Percentiles rank a stretch among this genome's conserved stretches.
phyloP scores from a whole-genome alignment of 1,284 basidiomycete species.

The Clitocybe nebularis region DNA sequence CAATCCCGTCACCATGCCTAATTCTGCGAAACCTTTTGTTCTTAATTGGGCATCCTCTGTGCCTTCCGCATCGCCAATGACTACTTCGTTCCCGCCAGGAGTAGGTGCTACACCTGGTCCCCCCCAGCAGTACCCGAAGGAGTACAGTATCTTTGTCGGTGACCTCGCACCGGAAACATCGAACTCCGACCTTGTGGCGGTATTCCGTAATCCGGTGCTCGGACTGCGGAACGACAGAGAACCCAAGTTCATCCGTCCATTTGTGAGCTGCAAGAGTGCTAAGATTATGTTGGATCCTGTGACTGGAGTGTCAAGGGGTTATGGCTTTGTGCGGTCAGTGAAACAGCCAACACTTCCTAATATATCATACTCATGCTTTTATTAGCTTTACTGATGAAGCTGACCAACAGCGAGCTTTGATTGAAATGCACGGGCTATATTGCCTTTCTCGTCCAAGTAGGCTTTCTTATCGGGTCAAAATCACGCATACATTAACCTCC shows the following conservation, averaged over 20 bases:
- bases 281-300: slow-evolving; percentile 91
- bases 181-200: slow-evolving; percentile 85
- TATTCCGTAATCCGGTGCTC: slow-evolving; percentile 80
- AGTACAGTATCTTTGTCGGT: slow-evolving; percentile 89
- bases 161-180: slow-evolving; percentile 87
- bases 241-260: slow-evolving; percentile 81
- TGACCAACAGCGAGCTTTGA: slow-evolving; percentile 83
- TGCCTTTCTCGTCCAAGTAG: slow-evolving; percentile 81
- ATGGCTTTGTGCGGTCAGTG: slow-evolving; percentile 81
- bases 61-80: slow-evolving; percentile 36
- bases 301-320: slow-evolving; percentile 85
- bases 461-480: slow-evolving; percentile 25
- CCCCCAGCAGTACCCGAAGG: slow-evolving; percentile 65
- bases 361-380: slow-evolving; percentile 12
- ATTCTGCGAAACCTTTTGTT: slow-evolving; percentile 69
- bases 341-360: slow-evolving; percentile 6
- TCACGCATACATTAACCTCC: slow-evolving; percentile 26
- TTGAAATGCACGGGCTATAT: slow-evolving; percentile 87
- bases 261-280: slow-evolving; percentile 86
- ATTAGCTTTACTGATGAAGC: slow-evolving; percentile 78
- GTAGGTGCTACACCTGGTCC: slow-evolving; percentile 27
- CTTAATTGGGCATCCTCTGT: slow-evolving; percentile 79
- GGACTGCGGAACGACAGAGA: slow-evolving; percentile 77
- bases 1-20: slow-evolving; percentile 68
- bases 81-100: slow-evolving; percentile 32